phyloP scores from a whole-genome alignment of 306 rosid species.

The Trifolium subterraneum region DNA sequence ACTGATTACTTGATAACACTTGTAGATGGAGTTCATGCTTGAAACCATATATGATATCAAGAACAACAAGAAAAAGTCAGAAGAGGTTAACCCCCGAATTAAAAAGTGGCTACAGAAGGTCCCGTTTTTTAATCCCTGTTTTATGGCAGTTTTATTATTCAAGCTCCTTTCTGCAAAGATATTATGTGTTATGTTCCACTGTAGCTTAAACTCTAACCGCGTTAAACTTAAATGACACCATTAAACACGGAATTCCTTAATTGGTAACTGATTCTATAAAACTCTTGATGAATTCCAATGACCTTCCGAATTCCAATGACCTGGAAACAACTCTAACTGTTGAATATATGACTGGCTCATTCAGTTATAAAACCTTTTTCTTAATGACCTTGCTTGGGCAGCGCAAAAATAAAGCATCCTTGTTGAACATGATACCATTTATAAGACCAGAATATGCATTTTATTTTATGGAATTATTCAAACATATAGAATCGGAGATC shows the following conservation, averaged over 20 bases:
- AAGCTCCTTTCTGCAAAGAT: not conserved
- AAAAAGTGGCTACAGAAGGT: conserved; percentile 97
- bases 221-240: not conserved
- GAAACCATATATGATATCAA: conserved; percentile 92
- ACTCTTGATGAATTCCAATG: not conserved
- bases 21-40: conserved; percentile 98
- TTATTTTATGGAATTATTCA: too few relatives aligned
- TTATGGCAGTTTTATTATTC: conserved; percentile 29
- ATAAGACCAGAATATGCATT: not conserved
- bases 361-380: too few relatives aligned
- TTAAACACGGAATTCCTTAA: not conserved
- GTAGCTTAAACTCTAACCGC: not conserved
- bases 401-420: not conserved
- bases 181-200: conserved; percentile 6
- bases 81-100: conserved; percentile 80
- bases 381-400: conserved; percentile 6
- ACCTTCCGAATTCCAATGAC: not conserved
- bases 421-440: conserved; percentile 23
- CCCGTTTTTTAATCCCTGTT: conserved; percentile 28
- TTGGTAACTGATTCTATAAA: not conserved
- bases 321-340: not conserved
- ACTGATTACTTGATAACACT: conserved; percentile 43
- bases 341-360: not conserved
- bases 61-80: conserved; percentile 84
- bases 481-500: too few relatives aligned